Percentiles rank a stretch among this genome's conserved stretches.
Conservation (phyloP, 2,329 filamentous ascomycete genomes). For the Passalora sequoiae region DNA sequence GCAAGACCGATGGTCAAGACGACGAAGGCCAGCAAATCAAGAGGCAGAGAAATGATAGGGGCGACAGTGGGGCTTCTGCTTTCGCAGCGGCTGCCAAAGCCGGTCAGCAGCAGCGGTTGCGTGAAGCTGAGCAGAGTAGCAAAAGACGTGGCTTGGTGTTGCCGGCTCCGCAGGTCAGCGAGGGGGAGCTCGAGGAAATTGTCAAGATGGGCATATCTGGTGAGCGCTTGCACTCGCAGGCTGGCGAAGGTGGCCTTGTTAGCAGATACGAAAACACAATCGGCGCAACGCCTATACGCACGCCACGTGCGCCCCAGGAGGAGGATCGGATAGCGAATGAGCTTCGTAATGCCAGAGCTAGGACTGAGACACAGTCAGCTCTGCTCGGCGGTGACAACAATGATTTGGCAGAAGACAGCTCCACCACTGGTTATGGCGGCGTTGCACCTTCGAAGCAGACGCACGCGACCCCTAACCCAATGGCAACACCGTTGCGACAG, state of each 20-base stretch:
- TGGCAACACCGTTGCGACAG: slow-evolving; percentile 80
- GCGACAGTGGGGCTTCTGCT: slow-evolving; percentile 65
- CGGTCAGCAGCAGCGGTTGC: slow-evolving; percentile 86
- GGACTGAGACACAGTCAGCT: slow-evolving; percentile 91
- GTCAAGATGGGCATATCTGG: slow-evolving; percentile 98
- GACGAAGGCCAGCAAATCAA: slow-evolving; percentile 67
- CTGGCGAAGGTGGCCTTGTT: slow-evolving; percentile 72
- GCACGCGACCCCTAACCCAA: slow-evolving; percentile 87
- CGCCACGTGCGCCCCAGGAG: slow-evolving; percentile 82
- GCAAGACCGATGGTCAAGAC: slow-evolving; percentile 86
- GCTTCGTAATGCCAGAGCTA: slow-evolving; percentile 83
- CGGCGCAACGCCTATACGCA: slow-evolving; percentile 79
- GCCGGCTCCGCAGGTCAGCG: slow-evolving; percentile 84
- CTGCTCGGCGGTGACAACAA: slow-evolving; percentile 92
- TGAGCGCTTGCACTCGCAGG: slow-evolving; percentile 72
- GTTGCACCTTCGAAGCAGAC: slow-evolving; percentile 73
- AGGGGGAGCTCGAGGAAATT: slow-evolving; percentile 90
- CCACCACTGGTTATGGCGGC: slow-evolving; percentile 83
- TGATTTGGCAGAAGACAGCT: slow-evolving; percentile 72
- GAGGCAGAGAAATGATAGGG: slow-evolving; percentile 80
- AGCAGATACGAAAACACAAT: slow-evolving; percentile 81
- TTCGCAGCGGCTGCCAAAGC: slow-evolving; percentile 87
- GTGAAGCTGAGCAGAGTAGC: slow-evolving; percentile 94
- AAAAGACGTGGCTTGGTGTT: slow-evolving; percentile 79
- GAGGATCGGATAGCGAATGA: slow-evolving; percentile 97